phyloP scores from a whole-genome alignment of 2,329 filamentous ascomycete genomes.

The Colletotrichum truncatum region DNA sequence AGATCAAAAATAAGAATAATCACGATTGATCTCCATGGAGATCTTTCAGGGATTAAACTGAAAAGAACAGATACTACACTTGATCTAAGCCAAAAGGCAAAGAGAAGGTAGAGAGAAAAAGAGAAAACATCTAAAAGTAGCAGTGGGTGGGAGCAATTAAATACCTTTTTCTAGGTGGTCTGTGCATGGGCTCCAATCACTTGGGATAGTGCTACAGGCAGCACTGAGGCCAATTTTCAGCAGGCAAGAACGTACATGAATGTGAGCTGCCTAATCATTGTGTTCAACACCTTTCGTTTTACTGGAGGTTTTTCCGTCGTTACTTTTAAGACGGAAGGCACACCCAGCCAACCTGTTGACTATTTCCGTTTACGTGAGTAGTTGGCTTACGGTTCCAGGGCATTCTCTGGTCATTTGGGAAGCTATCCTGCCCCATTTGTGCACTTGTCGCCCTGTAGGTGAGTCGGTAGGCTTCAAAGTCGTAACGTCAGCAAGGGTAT shows the following conservation, averaged over 20 bases:
- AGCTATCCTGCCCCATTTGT: too few species aligned
- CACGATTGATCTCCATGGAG: conserved; percentile 70
- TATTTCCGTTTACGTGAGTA: too few species aligned
- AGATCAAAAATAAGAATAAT: conserved; percentile 78
- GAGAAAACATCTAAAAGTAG: conserved; percentile 38
- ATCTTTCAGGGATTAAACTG: conserved; percentile 84
- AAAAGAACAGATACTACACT: conserved; percentile 86
- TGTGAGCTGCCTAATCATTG: background rate
- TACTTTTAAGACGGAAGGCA: background rate
- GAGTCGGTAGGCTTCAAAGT: too few species aligned
- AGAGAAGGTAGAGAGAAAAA: conserved; percentile 43
- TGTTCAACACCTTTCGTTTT: background rate
- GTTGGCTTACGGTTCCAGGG: too few species aligned
- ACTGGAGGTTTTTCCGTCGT: background rate
- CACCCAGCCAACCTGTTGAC: too few species aligned
- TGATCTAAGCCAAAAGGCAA: conserved; percentile 66
- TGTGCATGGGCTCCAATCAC: conserved; percentile 8
- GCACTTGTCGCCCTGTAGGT: too few species aligned
- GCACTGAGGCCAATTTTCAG: background rate
- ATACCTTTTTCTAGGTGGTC: background rate
- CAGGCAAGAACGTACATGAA: background rate
- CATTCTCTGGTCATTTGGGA: too few species aligned
- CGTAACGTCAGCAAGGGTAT: too few species aligned
- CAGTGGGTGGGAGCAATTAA: background rate
- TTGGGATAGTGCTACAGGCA: background rate